These are phyloP conservation scores for Aureoboletus auriporus DNA, from an alignment of 768 basidiomycete species.

Conservation along the genomic window DNA sequence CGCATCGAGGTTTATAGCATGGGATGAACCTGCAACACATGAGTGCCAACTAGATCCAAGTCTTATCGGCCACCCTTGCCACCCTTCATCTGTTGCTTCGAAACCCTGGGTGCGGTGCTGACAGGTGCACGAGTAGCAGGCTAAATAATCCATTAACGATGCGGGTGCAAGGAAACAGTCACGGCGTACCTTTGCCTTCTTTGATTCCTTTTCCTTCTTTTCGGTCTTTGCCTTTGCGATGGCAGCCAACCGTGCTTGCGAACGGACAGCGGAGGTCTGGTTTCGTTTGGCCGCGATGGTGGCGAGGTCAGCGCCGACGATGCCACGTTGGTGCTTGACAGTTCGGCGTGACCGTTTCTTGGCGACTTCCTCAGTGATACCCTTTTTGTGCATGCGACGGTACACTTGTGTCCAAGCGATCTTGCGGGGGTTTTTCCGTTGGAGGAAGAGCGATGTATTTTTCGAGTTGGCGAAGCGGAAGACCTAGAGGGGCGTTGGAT, in stretches of 20 bases:
- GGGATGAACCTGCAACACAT: constrained; percentile 19
- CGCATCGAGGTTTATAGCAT: too few relatives aligned
- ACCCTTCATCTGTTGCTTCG: constrained; percentile 97
- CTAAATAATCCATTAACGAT: constrained; percentile 31
- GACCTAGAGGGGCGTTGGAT: constrained; percentile 45
- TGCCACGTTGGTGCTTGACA: constrained; percentile 97
- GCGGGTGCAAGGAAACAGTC: background rate
- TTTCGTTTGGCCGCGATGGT: constrained; percentile 90
- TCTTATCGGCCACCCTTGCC: constrained; percentile 71
- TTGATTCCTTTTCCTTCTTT: constrained; percentile 69
- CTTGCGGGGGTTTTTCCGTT: constrained; percentile 99
- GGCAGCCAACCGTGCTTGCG: constrained; percentile 77
- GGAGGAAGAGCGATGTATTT: constrained; percentile 93
- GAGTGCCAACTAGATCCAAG: constrained; percentile 1
- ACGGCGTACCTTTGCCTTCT: constrained; percentile 71
- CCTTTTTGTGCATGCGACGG: constrained; percentile 99
- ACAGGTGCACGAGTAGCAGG: constrained; percentile 48
- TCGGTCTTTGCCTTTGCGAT: constrained; percentile 86
- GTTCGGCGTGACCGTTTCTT: constrained; percentile 98
- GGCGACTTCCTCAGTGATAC: constrained; percentile 96
- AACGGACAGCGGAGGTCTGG: constrained; percentile 82
- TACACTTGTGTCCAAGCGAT: constrained; percentile 95
- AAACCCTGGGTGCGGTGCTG: constrained; percentile 73
- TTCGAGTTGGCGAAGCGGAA: constrained; percentile 95
- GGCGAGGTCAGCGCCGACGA: constrained; percentile 93